Base-by-base conservation (phyloP, 1,139 yeast species). In the Suhomyces bokatorum region DNA sequence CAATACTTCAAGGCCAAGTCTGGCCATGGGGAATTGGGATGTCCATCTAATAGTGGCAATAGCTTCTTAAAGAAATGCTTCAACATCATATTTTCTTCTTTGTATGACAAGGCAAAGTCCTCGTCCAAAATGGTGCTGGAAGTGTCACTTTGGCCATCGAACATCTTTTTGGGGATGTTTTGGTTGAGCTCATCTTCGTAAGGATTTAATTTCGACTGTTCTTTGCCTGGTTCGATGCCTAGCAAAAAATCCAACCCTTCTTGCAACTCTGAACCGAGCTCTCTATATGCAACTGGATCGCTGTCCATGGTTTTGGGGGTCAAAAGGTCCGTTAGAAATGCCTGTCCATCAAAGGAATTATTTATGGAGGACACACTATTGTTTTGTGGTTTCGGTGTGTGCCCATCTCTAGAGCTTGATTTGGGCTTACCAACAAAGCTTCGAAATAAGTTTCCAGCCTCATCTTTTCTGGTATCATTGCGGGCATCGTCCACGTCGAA, bases 1-100 rank as follows among this genome's bases (percentile, higher is more conserved):
- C 83, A 78, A 52, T 78, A 77, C 42, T 74, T 71, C 47, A 78
- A 60, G 27, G 81, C 80, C 41, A 78, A 57, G 45, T 77, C 78
- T 0, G 83, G 83, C 82, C 82, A 77, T 2, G 83, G 83, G 0
- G 80, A 67, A 38, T 75, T 74, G 0, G 83, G 83, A 54, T 77
- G 82, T 0, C 81, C 80, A 58, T 78, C 83, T 17, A 78, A 55
- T 32, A 78, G 54, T 1, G 80, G 81, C 3, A 78, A 57, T 27
- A 78, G 63, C 49, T 75, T 73, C 50, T 75, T 73, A 57, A 78
- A 78, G 53, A 78, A 78, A 56, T 78, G 83, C 45, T 70, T 73
- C 46, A 78, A 55, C 68, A 78, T 73, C 64, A 67, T 69, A 46
- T 69, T 76, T 49, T 78, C 83, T 48, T 78, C 81, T 26, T 63